A percentile compares a stretch with the other conserved stretches of the same genome.
phyloP scores from a whole-genome alignment of 805 yeast genomes.

The Candida ascalaphidarum region DNA sequence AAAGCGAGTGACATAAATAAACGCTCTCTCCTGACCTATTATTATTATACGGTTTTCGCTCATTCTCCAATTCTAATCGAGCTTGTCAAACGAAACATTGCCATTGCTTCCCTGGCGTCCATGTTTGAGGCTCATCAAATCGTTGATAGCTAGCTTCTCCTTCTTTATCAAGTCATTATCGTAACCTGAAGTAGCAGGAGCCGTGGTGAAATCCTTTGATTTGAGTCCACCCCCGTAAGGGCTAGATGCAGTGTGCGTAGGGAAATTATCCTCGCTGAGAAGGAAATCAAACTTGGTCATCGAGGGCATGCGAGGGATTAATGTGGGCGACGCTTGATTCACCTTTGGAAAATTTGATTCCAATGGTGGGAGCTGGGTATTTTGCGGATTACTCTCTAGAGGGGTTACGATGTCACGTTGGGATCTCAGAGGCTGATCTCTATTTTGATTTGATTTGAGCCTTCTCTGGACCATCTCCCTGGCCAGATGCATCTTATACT shows the following conservation, averaged over 20 bases:
- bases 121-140: slow-evolving; percentile 8
- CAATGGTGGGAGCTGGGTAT: not conserved
- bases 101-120: too few relatives aligned
- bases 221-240: too few relatives aligned
- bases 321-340: not conserved
- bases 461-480: slow-evolving; percentile 1
- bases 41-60: too few relatives aligned
- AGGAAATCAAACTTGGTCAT: slow-evolving; percentile 6
- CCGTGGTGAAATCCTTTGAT: not conserved
- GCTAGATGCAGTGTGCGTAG: too few relatives aligned
- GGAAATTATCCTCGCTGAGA: slow-evolving; percentile 3
- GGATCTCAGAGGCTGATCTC: not conserved
- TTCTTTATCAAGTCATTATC: slow-evolving; percentile 17
- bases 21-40: too few relatives aligned
- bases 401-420: not conserved
- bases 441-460: not conserved
- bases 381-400: not conserved
- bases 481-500: slow-evolving; percentile 18
- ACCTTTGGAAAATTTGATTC: not conserved
- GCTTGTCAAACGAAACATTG: too few relatives aligned
- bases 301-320: slow-evolving; percentile 2
- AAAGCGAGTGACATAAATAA: too few relatives aligned
- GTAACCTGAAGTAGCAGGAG: too few relatives aligned
- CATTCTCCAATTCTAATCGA: too few relatives aligned
- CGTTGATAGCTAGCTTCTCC: slow-evolving; percentile 19